Percentiles rank a stretch among this genome's conserved stretches.
Conservation (phyloP, 306 rosid species). For the Cicer chorassanicum region DNA sequence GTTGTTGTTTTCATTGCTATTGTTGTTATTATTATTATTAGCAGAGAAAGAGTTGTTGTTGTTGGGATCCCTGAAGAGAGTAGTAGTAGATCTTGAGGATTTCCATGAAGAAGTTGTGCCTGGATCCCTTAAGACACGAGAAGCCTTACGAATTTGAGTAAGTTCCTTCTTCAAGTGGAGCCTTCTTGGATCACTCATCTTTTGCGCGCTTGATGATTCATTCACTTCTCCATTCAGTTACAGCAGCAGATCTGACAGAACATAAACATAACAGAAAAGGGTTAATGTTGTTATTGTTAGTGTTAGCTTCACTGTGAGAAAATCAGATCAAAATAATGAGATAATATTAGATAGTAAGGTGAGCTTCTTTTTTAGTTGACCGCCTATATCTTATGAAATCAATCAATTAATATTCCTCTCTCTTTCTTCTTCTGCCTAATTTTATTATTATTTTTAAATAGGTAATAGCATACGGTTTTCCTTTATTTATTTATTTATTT, state of each 20-base stretch:
- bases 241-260: too few species aligned
- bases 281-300: too few species aligned
- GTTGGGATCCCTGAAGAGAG: neutral
- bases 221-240: neutral
- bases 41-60: neutral
- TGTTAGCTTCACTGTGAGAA: too few species aligned
- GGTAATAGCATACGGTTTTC: neutral
- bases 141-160: conserved; percentile 94
- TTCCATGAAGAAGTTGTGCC: conserved; percentile 93
- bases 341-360: neutral
- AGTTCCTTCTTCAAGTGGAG: conserved; percentile 87
- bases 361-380: neutral
- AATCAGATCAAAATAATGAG: neutral
- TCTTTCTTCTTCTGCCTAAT: neutral
- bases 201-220: neutral
- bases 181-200: conserved; percentile 76
- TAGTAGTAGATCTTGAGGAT: conserved; percentile 63
- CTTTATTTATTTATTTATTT: neutral
- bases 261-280: too few species aligned
- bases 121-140: conserved; percentile 90
- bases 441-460: neutral
- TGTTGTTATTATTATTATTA: neutral
- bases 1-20: conserved; percentile 44
- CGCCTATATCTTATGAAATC: neutral
- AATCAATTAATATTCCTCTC: neutral